Percentiles rank a stretch among this genome's conserved stretches.
phyloP scores from a whole-genome alignment of 441 rosid species.

The Gossypium schwendimanii region DNA sequence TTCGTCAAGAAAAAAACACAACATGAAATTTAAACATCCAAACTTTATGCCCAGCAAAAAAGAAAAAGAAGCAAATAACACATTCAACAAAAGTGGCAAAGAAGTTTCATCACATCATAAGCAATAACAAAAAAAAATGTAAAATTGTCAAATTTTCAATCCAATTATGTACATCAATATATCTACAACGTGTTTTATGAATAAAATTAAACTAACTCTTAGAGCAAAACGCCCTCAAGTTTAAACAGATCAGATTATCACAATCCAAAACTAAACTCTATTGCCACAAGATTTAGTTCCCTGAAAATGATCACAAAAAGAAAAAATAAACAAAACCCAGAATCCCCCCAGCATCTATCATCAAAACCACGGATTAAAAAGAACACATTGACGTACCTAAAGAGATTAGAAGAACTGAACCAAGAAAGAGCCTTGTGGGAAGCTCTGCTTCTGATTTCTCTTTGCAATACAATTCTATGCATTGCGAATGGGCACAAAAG shows the following conservation, averaged over 20 bases:
- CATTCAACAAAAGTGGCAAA: background rate
- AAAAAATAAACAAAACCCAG: background rate
- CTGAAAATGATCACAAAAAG: background rate
- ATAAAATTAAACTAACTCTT: background rate
- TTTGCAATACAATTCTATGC: conserved; percentile 29
- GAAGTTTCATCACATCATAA: background rate
- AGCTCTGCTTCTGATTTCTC: conserved; percentile 26
- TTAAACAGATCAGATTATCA: background rate
- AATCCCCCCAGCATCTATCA: background rate
- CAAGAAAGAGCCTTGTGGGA: conserved; percentile 24
- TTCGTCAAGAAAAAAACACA: background rate
- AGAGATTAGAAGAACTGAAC: conserved; percentile 23
- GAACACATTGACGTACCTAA: conserved; percentile 22
- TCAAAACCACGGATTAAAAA: background rate
- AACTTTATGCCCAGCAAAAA: background rate
- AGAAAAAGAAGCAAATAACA: background rate
- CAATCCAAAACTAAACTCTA: background rate
- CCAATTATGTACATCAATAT: background rate
- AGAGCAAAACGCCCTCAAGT: background rate
- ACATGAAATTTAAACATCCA: background rate
- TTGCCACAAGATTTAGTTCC: background rate
- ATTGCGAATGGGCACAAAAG: conserved; percentile 9
- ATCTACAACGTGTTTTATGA: background rate
- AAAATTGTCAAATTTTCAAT: background rate
- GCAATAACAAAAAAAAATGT: background rate